phyloP scores from a whole-genome alignment of 257 asterid species.

The Fraxinus excelsior region DNA sequence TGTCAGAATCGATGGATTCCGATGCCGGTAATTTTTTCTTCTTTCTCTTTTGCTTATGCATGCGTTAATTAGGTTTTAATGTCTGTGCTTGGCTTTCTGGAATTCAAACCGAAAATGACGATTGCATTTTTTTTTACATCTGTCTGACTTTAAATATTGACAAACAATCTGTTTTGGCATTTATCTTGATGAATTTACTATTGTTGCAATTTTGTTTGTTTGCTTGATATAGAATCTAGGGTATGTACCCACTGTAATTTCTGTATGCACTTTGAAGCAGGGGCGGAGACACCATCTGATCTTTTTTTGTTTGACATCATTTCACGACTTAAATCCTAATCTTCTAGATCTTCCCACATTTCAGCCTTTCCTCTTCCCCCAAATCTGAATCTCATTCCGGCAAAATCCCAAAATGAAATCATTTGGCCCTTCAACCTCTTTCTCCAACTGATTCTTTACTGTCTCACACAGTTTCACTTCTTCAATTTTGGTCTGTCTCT shows the following conservation, averaged over 20 bases:
- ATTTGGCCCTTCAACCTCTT: not conserved
- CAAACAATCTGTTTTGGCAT: not conserved
- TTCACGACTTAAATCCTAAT: not conserved
- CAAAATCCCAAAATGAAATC: not conserved
- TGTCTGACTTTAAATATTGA: not conserved
- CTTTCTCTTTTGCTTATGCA: not conserved
- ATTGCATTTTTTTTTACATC: not conserved
- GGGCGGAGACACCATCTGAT: not conserved
- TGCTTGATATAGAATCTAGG: not conserved
- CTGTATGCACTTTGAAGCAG: not conserved
- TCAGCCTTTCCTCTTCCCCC: too few species aligned
- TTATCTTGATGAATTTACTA: not conserved
- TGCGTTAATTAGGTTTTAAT: not conserved
- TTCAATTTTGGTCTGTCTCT: not conserved
- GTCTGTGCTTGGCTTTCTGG: not conserved
- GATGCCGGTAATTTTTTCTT: slow-evolving; percentile 4
- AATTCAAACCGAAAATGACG: not conserved
- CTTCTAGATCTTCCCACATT: not conserved
- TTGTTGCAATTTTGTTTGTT: not conserved
- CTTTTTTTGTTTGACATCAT: not conserved
- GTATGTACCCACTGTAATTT: not conserved
- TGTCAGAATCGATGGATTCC: slow-evolving; percentile 1
- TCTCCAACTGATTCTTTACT: not conserved
- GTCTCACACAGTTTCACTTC: not conserved
- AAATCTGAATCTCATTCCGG: not conserved